Evolutionary conservation across 2,329 filamentous ascomycete species (phyloP).

Genomic region (Exophiala dermatitidis): DNA sequence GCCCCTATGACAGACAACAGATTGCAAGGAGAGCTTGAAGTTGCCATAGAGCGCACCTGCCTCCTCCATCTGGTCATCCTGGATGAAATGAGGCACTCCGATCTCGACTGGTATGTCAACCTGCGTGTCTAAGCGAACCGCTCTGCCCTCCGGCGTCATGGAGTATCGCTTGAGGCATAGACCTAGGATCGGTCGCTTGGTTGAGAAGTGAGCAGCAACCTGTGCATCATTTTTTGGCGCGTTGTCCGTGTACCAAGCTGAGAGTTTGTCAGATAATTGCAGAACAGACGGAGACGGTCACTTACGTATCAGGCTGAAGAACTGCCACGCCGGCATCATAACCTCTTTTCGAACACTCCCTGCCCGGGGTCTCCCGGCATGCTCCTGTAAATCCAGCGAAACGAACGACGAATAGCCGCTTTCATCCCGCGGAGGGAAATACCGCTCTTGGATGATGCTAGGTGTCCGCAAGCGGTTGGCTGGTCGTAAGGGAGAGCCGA

Average conservation of each 20-base stretch:
- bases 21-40: slow-evolving; percentile 87
- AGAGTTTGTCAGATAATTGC: slow-evolving; percentile 24
- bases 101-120: slow-evolving; percentile 89
- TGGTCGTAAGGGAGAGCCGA: slow-evolving; percentile 27
- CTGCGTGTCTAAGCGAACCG: slow-evolving; percentile 67
- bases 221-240: slow-evolving; percentile 62
- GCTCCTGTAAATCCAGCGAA: slow-evolving; percentile 30
- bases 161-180: slow-evolving; percentile 90
- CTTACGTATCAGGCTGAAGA: slow-evolving; percentile 86
- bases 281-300: slow-evolving; percentile 30
- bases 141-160: slow-evolving; percentile 61
- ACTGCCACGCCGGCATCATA: slow-evolving; percentile 94
- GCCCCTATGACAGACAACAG: slow-evolving; percentile 86
- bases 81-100: slow-evolving; percentile 78
- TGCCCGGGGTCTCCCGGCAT: slow-evolving; percentile 29
- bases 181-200: slow-evolving; percentile 74
- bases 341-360: slow-evolving; percentile 64
- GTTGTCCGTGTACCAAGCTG: slow-evolving; percentile 78
- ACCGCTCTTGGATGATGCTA: slow-evolving; percentile 41
- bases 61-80: slow-evolving; percentile 63
- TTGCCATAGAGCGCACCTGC: slow-evolving; percentile 68
- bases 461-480: slow-evolving; percentile 29
- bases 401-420: slow-evolving; percentile 34
- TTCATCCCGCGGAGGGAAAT: slow-evolving; percentile 40
- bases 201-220: slow-evolving; percentile 79